Percentiles rank a stretch among this genome's conserved stretches.
phyloP scores from a whole-genome alignment of 164 flowering plant genomes.

The Dillenia suffruticosa region DNA sequence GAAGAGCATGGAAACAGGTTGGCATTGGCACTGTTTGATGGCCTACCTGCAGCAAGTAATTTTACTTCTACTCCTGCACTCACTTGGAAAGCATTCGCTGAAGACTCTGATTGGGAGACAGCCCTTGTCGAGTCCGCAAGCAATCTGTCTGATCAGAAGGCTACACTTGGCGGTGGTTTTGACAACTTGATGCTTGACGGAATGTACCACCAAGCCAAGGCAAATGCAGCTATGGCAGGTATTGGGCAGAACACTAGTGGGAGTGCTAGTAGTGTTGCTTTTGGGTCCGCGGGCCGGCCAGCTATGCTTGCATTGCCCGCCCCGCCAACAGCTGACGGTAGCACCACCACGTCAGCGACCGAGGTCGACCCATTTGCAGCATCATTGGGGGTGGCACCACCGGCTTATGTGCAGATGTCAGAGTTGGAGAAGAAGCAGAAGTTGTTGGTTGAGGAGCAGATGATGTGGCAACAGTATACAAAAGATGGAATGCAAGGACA shows the following conservation, averaged over 20 bases:
- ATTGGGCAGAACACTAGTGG: slow-evolving; percentile 16
- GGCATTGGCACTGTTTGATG: slow-evolving; percentile 70
- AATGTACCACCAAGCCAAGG: slow-evolving; percentile 50
- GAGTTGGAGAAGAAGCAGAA: slow-evolving; percentile 85
- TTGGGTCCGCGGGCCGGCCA: slow-evolving; percentile 47
- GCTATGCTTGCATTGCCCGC: slow-evolving; percentile 68
- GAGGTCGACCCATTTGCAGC: slow-evolving; percentile 70
- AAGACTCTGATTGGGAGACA: slow-evolving; percentile 70
- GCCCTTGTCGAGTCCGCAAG: slow-evolving; percentile 43
- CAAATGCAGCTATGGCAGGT: slow-evolving; percentile 2
- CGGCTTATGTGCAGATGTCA: slow-evolving; percentile 79
- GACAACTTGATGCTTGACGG: slow-evolving; percentile 36
- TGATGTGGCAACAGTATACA: slow-evolving; percentile 83
- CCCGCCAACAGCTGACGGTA: slow-evolving; percentile 20
- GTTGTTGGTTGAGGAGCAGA: slow-evolving; percentile 61
- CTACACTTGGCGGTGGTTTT: slow-evolving; percentile 35
- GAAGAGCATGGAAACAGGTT: slow-evolving; percentile 48
- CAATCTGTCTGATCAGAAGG: slow-evolving; percentile 29
- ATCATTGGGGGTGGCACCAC: slow-evolving; percentile 62
- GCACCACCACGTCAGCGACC: not conserved
- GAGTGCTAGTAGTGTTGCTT: slow-evolving; percentile 71
- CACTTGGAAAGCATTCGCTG: slow-evolving; percentile 56
- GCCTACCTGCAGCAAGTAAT: slow-evolving; percentile 15
- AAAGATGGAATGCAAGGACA: slow-evolving; percentile 80
- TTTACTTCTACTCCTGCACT: slow-evolving; percentile 10